Conservation (phyloP, 257 asterid species). For the Solanum chiquidenum region DNA sequence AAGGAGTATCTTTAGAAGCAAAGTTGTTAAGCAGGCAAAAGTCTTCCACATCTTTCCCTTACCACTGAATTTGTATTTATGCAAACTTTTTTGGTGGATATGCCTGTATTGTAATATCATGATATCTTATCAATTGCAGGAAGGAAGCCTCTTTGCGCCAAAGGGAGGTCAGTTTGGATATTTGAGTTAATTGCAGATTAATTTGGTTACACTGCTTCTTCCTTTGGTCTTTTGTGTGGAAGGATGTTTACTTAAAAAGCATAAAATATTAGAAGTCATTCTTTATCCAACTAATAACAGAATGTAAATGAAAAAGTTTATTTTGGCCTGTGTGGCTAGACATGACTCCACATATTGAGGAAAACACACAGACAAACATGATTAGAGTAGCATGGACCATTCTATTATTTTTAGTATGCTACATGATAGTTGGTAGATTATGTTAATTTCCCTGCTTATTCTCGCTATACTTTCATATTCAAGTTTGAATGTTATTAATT, state of each 20-base stretch:
- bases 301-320: not conserved
- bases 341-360: not conserved
- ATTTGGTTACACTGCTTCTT: slow-evolving; percentile 1
- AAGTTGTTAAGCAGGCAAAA: slow-evolving; percentile 83
- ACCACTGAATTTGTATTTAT: slow-evolving; percentile 9
- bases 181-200: slow-evolving; percentile 5
- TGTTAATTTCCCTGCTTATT: not conserved
- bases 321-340: not conserved
- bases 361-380: not conserved
- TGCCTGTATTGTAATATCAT: not conserved
- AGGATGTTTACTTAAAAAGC: not conserved
- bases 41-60: slow-evolving; percentile 8
- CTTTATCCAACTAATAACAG: not conserved
- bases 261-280: not conserved
- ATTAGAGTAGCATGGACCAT: not conserved
- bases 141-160: slow-evolving; percentile 92
- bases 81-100: not conserved
- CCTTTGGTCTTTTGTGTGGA: not conserved
- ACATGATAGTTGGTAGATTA: not conserved
- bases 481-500: not conserved
- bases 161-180: slow-evolving; percentile 65
- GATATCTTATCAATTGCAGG: slow-evolving; percentile 33
- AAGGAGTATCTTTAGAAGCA: slow-evolving; percentile 95
- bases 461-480: not conserved
- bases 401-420: not conserved